phyloP scores from a whole-genome alignment of 2,329 filamentous ascomycete species.

The Cercospora nicotianae region DNA sequence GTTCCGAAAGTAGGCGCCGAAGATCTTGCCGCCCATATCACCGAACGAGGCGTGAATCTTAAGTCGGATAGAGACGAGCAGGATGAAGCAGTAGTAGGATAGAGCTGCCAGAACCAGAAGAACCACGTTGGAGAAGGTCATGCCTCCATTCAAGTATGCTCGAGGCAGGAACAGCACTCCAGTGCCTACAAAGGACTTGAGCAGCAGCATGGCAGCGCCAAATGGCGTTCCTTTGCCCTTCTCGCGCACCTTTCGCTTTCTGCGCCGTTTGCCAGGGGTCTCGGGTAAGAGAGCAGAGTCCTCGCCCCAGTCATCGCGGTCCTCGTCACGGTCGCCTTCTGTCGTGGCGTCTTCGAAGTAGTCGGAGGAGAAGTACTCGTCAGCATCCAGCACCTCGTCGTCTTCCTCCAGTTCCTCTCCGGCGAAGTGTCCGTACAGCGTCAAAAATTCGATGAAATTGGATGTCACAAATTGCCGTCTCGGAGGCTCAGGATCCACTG shows the following conservation, averaged over 20 bases:
- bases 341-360: conserved; percentile 57
- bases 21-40: conserved; percentile 90
- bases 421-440: conserved; percentile 94
- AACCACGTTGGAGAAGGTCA: conserved; percentile 92
- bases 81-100: conserved; percentile 96
- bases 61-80: conserved; percentile 82
- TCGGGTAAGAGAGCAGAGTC: conserved; percentile 70
- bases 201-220: conserved; percentile 77
- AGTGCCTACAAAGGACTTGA: conserved; percentile 98
- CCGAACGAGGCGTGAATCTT: conserved; percentile 93
- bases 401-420: conserved; percentile 97
- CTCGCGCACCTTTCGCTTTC: conserved; percentile 73
- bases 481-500: conserved; percentile 29
- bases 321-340: conserved; percentile 45
- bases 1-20: conserved; percentile 84
- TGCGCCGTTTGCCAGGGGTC: conserved; percentile 65
- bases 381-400: conserved; percentile 80
- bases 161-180: conserved; percentile 90
- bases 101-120: conserved; percentile 80
- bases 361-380: conserved; percentile 89
- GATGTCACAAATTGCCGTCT: conserved; percentile 71
- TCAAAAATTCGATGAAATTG: conserved; percentile 94
- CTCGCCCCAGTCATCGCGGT: conserved; percentile 80
- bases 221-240: conserved; percentile 75
- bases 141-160: conserved; percentile 92